Conservation (phyloP, 441 rosid genomes). For the Raphanus hybrid region DNA sequence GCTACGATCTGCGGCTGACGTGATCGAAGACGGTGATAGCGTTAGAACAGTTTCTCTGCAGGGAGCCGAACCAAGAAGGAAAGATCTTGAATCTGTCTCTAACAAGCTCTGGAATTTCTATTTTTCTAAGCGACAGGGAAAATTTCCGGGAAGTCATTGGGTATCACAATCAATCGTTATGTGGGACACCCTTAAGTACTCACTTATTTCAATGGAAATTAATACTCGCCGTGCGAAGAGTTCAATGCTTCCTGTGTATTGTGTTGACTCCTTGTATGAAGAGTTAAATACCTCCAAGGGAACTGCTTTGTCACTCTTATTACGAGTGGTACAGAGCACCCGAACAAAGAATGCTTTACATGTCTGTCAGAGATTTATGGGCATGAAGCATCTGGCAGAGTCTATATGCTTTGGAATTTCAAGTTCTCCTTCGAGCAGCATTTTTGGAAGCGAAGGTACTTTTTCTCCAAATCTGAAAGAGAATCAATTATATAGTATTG, state of each 20-base stretch:
- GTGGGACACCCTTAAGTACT: slow-evolving; percentile 96
- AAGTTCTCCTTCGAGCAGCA: slow-evolving; percentile 44
- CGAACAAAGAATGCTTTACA: slow-evolving; percentile 63
- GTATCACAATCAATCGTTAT: slow-evolving; percentile 63
- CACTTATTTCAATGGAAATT: slow-evolving; percentile 85
- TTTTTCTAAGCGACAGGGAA: slow-evolving; percentile 54
- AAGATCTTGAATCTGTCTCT: too few relatives aligned
- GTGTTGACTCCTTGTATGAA: slow-evolving; percentile 58
- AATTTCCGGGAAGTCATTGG: slow-evolving; percentile 49
- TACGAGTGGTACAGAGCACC: slow-evolving; percentile 67
- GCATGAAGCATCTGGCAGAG: slow-evolving; percentile 76
- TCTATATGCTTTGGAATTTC: slow-evolving; percentile 76
- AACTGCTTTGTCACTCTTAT: slow-evolving; percentile 57
- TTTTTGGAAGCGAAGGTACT: slow-evolving; percentile 59
- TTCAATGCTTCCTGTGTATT: slow-evolving; percentile 55
- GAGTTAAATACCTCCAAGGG: slow-evolving; percentile 80
- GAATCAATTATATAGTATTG: slow-evolving; percentile 6
- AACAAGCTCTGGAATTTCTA: slow-evolving; percentile 62
- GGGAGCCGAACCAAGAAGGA: too few relatives aligned
- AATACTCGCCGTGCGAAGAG: slow-evolving; percentile 68
- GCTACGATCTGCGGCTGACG: too few relatives aligned
- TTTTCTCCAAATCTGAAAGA: slow-evolving; percentile 10
- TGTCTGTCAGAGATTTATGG: slow-evolving; percentile 87
- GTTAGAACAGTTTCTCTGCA: too few relatives aligned
- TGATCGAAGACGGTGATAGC: too few relatives aligned